These are phyloP conservation scores for Ilyonectria destructans DNA, from an alignment of 2,329 filamentous ascomycete species.

Conservation along the genomic window DNA sequence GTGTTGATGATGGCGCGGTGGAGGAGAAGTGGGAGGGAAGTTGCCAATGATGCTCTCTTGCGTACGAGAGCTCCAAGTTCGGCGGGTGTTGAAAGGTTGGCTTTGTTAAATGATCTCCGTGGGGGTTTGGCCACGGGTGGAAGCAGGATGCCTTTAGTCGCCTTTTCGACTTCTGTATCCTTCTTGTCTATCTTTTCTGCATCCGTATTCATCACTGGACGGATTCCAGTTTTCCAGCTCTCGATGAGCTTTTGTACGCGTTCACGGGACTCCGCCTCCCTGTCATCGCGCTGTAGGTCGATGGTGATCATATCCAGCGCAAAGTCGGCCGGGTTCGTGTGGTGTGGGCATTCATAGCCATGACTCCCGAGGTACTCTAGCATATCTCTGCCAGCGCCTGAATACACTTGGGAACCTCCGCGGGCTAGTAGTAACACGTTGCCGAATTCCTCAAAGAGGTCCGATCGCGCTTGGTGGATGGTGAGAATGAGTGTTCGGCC, in stretches of 20 bases:
- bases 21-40: conserved; percentile 78
- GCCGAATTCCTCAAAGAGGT: conserved; percentile 80
- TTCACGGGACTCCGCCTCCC: conserved; percentile 75
- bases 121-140: conserved; percentile 43
- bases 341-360: conserved; percentile 76
- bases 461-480: conserved; percentile 83
- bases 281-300: conserved; percentile 77
- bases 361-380: conserved; percentile 74
- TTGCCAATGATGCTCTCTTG: conserved; percentile 72
- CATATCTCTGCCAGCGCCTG: conserved; percentile 76
- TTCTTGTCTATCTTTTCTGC: conserved; percentile 46
- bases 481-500: conserved; percentile 83
- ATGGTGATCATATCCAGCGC: conserved; percentile 84
- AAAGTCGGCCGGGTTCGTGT: conserved; percentile 85
- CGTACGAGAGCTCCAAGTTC: conserved; percentile 80
- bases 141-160: neutral
- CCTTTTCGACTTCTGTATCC: neutral
- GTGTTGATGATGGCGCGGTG: conserved; percentile 80
- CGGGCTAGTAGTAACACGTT: conserved; percentile 80
- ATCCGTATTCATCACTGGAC: conserved; percentile 41
- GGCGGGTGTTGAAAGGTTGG: conserved; percentile 75
- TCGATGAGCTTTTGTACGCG: conserved; percentile 75
- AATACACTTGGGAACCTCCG: conserved; percentile 79
- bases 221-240: conserved; percentile 64
- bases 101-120: conserved; percentile 61